Conservation (phyloP, 2,329 filamentous ascomycete genomes). For the Epichloe glyceriae region DNA sequence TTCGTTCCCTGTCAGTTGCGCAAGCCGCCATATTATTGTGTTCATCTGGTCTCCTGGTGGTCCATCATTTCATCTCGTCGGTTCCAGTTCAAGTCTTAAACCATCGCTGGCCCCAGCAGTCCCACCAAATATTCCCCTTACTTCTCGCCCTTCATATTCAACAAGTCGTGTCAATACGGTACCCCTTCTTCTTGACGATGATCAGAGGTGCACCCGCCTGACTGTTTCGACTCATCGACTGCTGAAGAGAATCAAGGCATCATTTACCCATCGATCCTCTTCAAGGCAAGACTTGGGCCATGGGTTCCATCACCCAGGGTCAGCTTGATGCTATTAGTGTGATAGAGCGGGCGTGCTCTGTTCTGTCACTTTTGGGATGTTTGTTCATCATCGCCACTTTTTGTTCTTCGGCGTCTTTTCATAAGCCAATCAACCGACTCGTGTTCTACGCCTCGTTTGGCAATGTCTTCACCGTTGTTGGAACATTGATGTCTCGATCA, state of each 20-base stretch:
- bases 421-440: constrained; percentile 76
- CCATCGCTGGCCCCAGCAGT: neutral
- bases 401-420: constrained; percentile 52
- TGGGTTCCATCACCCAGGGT: constrained; percentile 7
- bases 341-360: constrained; percentile 56
- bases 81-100: neutral
- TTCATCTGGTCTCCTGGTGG: neutral
- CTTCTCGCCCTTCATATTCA: neutral
- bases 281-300: neutral
- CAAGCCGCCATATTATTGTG: neutral
- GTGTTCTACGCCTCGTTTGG: constrained; percentile 76
- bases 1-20: neutral
- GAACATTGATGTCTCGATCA: constrained; percentile 56
- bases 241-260: neutral
- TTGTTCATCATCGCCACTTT: constrained; percentile 63
- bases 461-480: constrained; percentile 66
- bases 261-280: neutral
- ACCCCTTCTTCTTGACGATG: neutral
- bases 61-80: neutral
- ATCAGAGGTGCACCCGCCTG: neutral
- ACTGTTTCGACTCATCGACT: neutral
- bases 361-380: constrained; percentile 58
- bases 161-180: neutral
- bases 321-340: constrained; percentile 43
- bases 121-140: neutral